Conservation (phyloP, 1,139 yeast genomes). For the Pichiaceae sp. region DNA sequence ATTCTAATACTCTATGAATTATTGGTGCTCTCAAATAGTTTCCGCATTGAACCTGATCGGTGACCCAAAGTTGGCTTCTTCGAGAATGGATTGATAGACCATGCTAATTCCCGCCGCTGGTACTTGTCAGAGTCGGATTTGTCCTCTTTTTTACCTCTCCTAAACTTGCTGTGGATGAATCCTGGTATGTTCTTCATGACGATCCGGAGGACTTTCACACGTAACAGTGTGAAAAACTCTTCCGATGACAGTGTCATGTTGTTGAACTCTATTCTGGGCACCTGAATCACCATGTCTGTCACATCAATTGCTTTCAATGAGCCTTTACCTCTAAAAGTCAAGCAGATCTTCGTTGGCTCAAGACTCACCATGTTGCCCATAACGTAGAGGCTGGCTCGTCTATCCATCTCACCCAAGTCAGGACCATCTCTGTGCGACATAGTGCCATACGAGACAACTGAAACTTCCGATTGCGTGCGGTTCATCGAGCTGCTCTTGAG, state of each 20-base stretch:
- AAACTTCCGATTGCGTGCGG: neutral
- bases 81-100: neutral
- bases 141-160: neutral
- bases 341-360: constrained; percentile 41
- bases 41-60: too few relatives aligned
- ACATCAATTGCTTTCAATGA: constrained; percentile 62
- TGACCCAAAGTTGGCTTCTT: neutral
- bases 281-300: constrained; percentile 51
- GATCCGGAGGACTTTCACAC: constrained; percentile 60
- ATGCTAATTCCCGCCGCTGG: too few relatives aligned
- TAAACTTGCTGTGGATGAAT: constrained; percentile 60
- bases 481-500: neutral
- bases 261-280: constrained; percentile 57
- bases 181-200: constrained; percentile 73
- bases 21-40: too few relatives aligned
- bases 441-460: neutral
- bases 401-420: constrained; percentile 40
- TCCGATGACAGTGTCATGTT: constrained; percentile 75
- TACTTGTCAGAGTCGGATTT: too few relatives aligned
- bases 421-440: constrained; percentile 6
- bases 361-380: constrained; percentile 47
- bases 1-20: too few relatives aligned
- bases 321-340: constrained; percentile 75
- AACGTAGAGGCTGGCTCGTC: constrained; percentile 42
- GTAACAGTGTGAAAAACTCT: constrained; percentile 57